Evolutionary conservation across 345 rosid species (phyloP).

Genomic region (Leavenworthia alabamica): DNA sequence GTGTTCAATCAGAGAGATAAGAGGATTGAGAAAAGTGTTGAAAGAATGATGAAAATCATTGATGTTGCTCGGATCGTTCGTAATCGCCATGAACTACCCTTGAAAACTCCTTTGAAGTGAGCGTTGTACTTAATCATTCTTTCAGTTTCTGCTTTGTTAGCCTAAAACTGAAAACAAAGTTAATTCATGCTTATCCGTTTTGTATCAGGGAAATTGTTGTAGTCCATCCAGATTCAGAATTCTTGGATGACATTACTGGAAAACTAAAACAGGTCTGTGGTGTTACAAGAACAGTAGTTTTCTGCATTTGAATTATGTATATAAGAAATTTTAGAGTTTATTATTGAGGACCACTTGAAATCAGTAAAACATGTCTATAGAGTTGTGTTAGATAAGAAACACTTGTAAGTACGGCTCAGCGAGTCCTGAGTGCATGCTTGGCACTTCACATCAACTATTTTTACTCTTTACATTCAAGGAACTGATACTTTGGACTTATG

Average conservation of each 20-base stretch:
- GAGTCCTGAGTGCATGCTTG: no score
- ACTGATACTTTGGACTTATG: neutral
- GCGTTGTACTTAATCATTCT: constrained; percentile 2
- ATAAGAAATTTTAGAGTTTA: neutral
- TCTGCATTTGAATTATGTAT: neutral
- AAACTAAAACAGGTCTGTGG: constrained; percentile 66
- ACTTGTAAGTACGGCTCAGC: no score
- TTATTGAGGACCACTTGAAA: neutral
- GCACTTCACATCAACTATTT: neutral
- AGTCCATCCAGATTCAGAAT: constrained; percentile 77
- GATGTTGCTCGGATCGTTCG: constrained; percentile 93
- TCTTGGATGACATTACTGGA: constrained; percentile 87
- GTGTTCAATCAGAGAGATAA: constrained; percentile 55
- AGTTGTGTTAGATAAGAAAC: neutral
- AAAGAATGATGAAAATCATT: constrained; percentile 84
- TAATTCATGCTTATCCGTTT: neutral
- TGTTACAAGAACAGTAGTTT: neutral
- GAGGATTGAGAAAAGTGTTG: constrained; percentile 80
- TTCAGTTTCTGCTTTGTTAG: neutral
- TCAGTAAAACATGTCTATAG: neutral
- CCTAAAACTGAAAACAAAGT: neutral
- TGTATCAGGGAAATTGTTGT: constrained; percentile 72
- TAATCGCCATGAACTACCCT: constrained; percentile 77
- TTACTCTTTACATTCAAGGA: neutral
- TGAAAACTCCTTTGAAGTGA: constrained; percentile 86